Base-by-base conservation (phyloP, 345 rosid species). In the Mallotus nudiflorus region DNA sequence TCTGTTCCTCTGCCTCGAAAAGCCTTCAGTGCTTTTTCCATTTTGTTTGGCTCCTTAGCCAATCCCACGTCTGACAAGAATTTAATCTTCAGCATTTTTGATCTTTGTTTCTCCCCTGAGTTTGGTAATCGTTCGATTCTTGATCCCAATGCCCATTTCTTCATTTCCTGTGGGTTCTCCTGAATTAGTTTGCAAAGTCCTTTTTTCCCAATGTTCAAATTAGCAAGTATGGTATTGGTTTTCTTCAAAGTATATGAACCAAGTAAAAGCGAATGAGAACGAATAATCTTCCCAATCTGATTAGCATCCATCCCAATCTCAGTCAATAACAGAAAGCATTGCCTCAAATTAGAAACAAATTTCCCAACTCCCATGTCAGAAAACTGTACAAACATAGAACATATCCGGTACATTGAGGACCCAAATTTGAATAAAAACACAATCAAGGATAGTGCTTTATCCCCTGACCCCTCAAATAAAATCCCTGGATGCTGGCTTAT, bases 1-100 rank as follows among this genome's bases (percentile, higher is more conserved):
- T 88, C 84, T 33, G 70, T 64, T 69, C 90, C 91, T 28, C 71
- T 85, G 65, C 91, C 94, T 60, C 97, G 86, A 75, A 86, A 85
- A 31, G 35, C 37, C 83, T 85, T 85, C 55, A 80, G 62, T 24
- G 85, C 87, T 48, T 70, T 63, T 62, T 82, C 77, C 82, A 85
- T 75, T 70, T 74, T 66, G 19, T 61, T 66, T 0, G 84, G 77
- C 63, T 81, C 79, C 75, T 85, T 82, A 31, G 62, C 75, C 60
- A 84, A 82, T 39, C 94, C 96, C 76, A 88, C 66, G 54, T 77
- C 82, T 72, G 79, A 55, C 75, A 86, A 72, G 82, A 91, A 93
- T 73, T 84, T 64, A 13, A 62, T 77, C 88, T 87, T 93, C 80
- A 80, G 70, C 52, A 69, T 56, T n/a, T 59, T 63, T 35, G 85